Conservation (phyloP, 2,329 filamentous ascomycete species). For the Sporothrix curviconia region DNA sequence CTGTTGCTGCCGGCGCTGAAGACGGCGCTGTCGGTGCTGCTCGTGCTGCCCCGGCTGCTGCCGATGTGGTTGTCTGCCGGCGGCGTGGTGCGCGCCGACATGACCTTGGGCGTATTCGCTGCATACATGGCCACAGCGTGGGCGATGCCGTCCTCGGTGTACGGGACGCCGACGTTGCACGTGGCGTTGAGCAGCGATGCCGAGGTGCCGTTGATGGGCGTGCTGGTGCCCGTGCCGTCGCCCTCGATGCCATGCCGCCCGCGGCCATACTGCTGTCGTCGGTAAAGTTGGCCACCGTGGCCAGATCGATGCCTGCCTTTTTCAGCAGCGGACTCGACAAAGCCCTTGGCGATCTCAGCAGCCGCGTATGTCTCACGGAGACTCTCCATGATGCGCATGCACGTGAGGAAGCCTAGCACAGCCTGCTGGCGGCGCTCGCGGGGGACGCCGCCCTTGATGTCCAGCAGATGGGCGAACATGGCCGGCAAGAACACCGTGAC, state of each 20-base stretch:
- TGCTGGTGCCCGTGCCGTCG: constrained; percentile 15
- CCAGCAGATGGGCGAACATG: constrained; percentile 87
- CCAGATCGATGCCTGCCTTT: constrained; percentile 73
- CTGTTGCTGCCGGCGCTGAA: not conserved
- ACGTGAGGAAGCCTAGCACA: constrained; percentile 76
- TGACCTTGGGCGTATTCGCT: constrained; percentile 19
- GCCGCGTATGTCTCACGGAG: constrained; percentile 85
- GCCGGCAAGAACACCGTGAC: constrained; percentile 87
- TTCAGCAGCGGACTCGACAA: constrained; percentile 87
- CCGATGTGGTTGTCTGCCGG: constrained; percentile 37
- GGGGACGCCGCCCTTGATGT: constrained; percentile 83
- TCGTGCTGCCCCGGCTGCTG: constrained; percentile 12
- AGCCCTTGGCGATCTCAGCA: constrained; percentile 92
- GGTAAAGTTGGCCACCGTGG: constrained; percentile 29
- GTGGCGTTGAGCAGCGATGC: constrained; percentile 20
- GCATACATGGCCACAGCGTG: constrained; percentile 18
- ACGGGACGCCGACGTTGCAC: constrained; percentile 20
- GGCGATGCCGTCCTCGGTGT: constrained; percentile 20
- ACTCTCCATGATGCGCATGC: constrained; percentile 85
- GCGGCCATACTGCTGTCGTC: constrained; percentile 46
- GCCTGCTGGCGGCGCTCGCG: constrained; percentile 66
- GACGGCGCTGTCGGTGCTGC: not conserved
- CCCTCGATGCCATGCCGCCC: constrained; percentile 25
- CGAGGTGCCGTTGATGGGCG: constrained; percentile 19
- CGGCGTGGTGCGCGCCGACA: constrained; percentile 38